Evolutionary conservation across 805 yeast genomes (phyloP).

Genomic region (Monosporozyma yasuniensis): DNA sequence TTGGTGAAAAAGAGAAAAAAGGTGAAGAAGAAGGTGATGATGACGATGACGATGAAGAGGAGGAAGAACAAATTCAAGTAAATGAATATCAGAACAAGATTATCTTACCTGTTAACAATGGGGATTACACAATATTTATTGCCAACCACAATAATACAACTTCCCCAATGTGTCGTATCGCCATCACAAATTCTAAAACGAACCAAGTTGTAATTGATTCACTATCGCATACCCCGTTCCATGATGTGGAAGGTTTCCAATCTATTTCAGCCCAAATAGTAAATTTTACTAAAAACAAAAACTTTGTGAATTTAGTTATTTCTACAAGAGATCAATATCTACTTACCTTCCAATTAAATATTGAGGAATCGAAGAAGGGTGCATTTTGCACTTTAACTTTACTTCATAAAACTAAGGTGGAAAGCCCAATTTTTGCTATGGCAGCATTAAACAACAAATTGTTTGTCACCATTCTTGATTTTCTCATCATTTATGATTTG

Average conservation of each 20-base stretch:
- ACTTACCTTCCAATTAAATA: conserved; percentile 13
- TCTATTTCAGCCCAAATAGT: conserved; percentile 14
- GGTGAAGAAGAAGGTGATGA: conserved; percentile 3
- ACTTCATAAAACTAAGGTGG: conserved; percentile 53
- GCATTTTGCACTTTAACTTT: conserved; percentile 33
- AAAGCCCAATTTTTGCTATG: conserved; percentile 41
- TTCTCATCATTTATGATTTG: conserved; percentile 53
- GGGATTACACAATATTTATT: neutral
- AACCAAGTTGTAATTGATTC: neutral
- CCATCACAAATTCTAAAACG: neutral
- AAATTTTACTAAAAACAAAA: conserved; percentile 19
- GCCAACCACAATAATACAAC: neutral
- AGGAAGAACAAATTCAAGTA: conserved; percentile 10
- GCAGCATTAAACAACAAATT: conserved; percentile 49
- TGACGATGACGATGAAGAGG: conserved; percentile 9
- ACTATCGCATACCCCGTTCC: neutral
- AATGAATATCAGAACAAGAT: conserved; percentile 7
- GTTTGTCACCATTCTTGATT: conserved; percentile 47
- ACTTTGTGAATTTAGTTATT: conserved; percentile 34
- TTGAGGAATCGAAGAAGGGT: conserved; percentile 17
- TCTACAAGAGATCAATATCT: conserved; percentile 30
- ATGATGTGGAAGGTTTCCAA: neutral
- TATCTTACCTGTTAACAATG: conserved; percentile 5
- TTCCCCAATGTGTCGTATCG: neutral
- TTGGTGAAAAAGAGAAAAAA: conserved; percentile 1